These are phyloP conservation scores for Cunninghamia lanceolata DNA, from an alignment of 75 land plant genomes.

Conservation along the genomic window DNA sequence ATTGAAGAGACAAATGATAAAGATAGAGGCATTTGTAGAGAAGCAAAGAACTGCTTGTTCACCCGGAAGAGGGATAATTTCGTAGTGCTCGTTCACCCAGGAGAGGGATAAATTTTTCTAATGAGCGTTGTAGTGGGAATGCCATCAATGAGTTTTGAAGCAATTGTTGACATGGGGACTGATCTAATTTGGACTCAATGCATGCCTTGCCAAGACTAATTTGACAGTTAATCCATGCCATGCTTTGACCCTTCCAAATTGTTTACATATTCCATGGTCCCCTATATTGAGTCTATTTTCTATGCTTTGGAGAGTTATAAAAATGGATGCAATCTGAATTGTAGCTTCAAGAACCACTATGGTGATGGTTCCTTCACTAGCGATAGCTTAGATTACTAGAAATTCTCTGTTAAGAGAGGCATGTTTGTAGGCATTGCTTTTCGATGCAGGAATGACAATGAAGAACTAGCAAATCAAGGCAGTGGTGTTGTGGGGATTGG, in stretches of 20 bases:
- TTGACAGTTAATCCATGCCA: not conserved
- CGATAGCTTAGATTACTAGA: slow-evolving; percentile 19
- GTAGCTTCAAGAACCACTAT: slow-evolving; percentile 27
- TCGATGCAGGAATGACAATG: slow-evolving; percentile 24
- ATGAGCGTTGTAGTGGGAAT: not conserved
- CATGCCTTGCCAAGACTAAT: slow-evolving; percentile 11
- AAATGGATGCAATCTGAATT: not conserved
- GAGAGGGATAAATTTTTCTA: too few species aligned
- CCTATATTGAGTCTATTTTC: slow-evolving; percentile 1
- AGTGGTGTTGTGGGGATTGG: slow-evolving; percentile 5
- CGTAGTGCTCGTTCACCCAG: too few species aligned
- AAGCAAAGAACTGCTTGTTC: too few species aligned
- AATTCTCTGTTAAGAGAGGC: slow-evolving; percentile 8
- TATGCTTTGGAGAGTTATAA: too few species aligned
- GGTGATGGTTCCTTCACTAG: slow-evolving; percentile 28
- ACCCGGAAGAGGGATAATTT: not conserved
- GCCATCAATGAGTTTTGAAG: not conserved
- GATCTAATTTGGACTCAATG: slow-evolving; percentile 14
- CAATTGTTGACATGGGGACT: slow-evolving; percentile 14
- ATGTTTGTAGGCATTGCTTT: slow-evolving; percentile 15
- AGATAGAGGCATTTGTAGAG: too few species aligned
- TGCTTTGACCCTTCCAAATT: slow-evolving; percentile 11
- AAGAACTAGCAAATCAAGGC: not conserved
- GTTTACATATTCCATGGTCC: not conserved
- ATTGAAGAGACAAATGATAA: too few species aligned